Percentiles rank a stretch among this genome's conserved stretches.
phyloP scores from a whole-genome alignment of 148 eudicot genomes.

The Rhododendron vialii region DNA sequence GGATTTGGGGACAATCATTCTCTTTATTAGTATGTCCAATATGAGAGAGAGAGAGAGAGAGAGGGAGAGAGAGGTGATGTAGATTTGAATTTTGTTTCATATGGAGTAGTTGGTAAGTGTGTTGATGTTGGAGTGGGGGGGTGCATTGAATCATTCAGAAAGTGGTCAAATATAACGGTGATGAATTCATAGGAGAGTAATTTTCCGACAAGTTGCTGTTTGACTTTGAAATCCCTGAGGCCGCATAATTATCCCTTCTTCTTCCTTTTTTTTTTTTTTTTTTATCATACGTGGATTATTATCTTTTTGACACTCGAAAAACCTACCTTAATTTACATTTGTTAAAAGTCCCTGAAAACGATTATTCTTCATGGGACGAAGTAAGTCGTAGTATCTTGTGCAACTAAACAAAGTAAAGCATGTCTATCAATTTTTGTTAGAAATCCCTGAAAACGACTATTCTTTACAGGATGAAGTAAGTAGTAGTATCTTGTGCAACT shows the following conservation, averaged over 20 bases:
- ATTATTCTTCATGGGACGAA: too few relatives aligned
- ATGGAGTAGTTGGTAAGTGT: too few relatives aligned
- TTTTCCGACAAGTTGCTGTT: not conserved
- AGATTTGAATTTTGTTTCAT: too few relatives aligned
- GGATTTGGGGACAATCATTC: not conserved
- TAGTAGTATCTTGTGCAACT: too few relatives aligned
- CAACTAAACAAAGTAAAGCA: too few relatives aligned
- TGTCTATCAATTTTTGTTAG: too few relatives aligned
- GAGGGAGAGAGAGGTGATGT: not conserved
- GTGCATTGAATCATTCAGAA: slow-evolving; percentile 10
- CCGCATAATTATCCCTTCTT: not conserved
- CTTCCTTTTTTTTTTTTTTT: not conserved
- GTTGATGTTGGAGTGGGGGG: not conserved
- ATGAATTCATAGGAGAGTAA: not conserved
- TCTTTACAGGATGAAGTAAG: too few relatives aligned
- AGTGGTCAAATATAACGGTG: not conserved
- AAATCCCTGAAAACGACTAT: too few relatives aligned
- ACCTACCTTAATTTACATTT: too few relatives aligned
- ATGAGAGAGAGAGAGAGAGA: not conserved
- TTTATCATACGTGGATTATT: not conserved
- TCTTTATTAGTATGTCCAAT: not conserved
- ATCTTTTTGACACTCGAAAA: not conserved
- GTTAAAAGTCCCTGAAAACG: too few relatives aligned
- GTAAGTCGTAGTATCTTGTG: too few relatives aligned
- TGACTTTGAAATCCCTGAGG: not conserved